Evolutionary conservation across 345 rosid genomes (phyloP), one percentile per base, ranked within the genome.

Genomic region (Arabis hirsuta): DNA sequence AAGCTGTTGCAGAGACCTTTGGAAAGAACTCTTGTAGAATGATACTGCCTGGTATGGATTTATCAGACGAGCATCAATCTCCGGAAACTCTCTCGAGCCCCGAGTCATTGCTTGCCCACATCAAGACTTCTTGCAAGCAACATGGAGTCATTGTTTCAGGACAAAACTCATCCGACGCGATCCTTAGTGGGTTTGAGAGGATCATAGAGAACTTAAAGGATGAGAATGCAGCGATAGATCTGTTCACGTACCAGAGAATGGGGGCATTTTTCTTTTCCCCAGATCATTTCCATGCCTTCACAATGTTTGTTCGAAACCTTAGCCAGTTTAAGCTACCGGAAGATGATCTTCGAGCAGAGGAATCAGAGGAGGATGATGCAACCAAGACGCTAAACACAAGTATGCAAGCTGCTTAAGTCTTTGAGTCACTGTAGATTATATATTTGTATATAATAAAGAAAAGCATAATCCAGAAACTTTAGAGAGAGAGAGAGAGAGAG

Each of bases 201-300:
- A 82, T 90, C 31, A 81, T 62, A 77, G 82, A 86, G 62, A 84
- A 76, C 10, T 7, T 84, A 47, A 60, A 41, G 0, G 78, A 78
- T 12, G 85, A 76, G 27, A 82, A 71, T 16, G 46, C 71, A 56
- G 47, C 8, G 4, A 48, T 84, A 4, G 81, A 78, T 45, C 53
- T 79, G 76, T 88, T 88, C 75, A 81, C 80, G 22, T 88, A 87
- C 71, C 92, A 88, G 77, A 83, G 97, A 72, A 91, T 88, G 91
- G 92, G 95, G 64, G 95, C 91, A 4, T 76, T 74, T 51, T 88
- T 91, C 82, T 91, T 91, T 81, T 87, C 95, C 2, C 97, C 95
- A 0, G 92, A 85, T 32, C 95, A 91, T 79, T 87, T 91, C 39
- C 88, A 88, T 29, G 67, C 77, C 4, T 88, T 91, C 73, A 81